Evolutionary conservation across 2,329 filamentous ascomycete species (phyloP).

Genomic region (Colletotrichum siamense): DNA sequence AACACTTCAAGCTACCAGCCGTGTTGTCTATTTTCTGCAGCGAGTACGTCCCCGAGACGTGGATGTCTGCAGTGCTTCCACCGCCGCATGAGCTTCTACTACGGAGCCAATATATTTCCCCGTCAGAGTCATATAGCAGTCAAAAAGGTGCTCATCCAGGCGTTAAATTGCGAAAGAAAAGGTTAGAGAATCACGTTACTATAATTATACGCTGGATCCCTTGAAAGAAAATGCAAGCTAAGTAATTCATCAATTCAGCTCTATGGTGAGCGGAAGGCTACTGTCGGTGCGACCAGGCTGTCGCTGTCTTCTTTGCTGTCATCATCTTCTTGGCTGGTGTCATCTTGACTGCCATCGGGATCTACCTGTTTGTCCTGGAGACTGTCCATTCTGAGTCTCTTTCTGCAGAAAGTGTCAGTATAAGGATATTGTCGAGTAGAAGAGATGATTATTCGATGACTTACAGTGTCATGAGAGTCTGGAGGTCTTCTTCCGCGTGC

Average conservation of each 20-base stretch:
- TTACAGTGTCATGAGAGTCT: neutral
- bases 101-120: no score
- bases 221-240: neutral
- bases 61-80: no score
- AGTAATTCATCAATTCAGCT: neutral
- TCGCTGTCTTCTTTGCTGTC: neutral
- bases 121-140: no score
- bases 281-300: neutral
- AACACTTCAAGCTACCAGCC: no score
- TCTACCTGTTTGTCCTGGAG: neutral
- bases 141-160: no score
- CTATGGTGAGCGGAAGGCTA: neutral
- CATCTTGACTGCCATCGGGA: neutral
- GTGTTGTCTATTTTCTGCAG: no score
- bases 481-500: neutral
- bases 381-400: rapidly evolving
- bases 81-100: no score
- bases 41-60: no score
- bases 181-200: no score
- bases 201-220: neutral
- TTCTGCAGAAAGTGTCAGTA: neutral
- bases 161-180: no score
- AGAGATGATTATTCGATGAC: neutral
- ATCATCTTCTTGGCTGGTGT: neutral
- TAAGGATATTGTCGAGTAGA: neutral